These are phyloP conservation scores for Wickerhamiella australiensis DNA, from an alignment of 805 yeast genomes.

Conservation along the genomic window DNA sequence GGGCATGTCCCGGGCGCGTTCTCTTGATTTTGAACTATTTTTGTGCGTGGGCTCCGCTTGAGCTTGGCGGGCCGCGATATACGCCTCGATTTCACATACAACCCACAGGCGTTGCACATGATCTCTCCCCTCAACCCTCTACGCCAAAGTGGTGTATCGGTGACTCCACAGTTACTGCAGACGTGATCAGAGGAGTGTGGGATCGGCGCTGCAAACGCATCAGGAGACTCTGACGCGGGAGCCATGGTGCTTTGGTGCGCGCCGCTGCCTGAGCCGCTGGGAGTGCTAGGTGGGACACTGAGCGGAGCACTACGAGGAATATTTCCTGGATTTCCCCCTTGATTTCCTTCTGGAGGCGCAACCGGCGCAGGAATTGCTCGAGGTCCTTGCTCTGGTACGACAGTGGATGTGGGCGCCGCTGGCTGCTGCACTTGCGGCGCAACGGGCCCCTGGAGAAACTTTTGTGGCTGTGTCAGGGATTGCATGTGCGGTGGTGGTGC, in stretches of 20 bases:
- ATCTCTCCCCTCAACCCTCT: slow-evolving; percentile 86
- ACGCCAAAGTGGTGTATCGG: slow-evolving; percentile 90
- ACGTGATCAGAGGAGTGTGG: slow-evolving; percentile 22
- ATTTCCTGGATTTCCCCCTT: no score
- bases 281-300: no score
- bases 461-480: no score
- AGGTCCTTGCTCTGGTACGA: neutral
- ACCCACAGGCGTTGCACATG: slow-evolving; percentile 92
- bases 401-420: neutral
- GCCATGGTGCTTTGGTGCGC: no score
- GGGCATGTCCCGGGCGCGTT: slow-evolving; percentile 43
- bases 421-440: no score
- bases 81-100: slow-evolving; percentile 51
- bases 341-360: neutral
- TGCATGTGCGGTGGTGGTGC: no score
- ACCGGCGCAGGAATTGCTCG: neutral
- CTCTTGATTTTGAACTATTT: slow-evolving; percentile 10
- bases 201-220: neutral
- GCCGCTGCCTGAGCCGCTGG: no score
- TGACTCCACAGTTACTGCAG: slow-evolving; percentile 86
- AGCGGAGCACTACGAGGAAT: no score
- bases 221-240: neutral
- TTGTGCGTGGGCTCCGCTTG: slow-evolving; percentile 31
- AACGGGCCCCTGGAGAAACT: no score
- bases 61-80: slow-evolving; percentile 54